Evolutionary conservation across 768 basidiomycete genomes (phyloP), one percentile per base, ranked within the genome.

Genomic region (Psilocybe tampanensis): DNA sequence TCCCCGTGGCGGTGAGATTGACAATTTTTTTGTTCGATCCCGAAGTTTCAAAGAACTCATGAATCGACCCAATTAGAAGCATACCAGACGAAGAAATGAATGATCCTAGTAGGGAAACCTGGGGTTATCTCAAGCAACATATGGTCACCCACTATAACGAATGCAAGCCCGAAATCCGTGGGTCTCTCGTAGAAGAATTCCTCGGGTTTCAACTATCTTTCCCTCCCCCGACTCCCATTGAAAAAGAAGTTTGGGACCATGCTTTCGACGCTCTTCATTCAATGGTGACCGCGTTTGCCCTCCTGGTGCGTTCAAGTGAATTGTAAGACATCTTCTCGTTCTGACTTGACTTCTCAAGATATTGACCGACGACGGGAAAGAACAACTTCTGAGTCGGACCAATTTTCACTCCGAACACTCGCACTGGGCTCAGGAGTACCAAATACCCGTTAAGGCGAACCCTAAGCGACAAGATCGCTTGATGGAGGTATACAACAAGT

Each of bases 61-160:
- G 26, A 47, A 39, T 18, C 17, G 3, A 2, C 15, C 5, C 32
- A 8, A 39, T 19, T n/a, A 42, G 26, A 2, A 43, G 5, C 22
- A 29, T 18, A n/a, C 33, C 32, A 1, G 21, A 23, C 2, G 23
- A 8, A 22, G 21, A 8, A 9, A n/a, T n/a, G n/a, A n/a, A 17
- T 21, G 4, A 3, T 39, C 54, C 45, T 4, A 11, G 29, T 24
- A 56, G 19, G 21, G 53, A 58, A 44, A 63, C 59, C 1, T 60
- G 59, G 55, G 62, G 59, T 13, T 63, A 63, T 33, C 36, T 60
- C 32, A 62, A 62, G 34, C 55, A 59, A 19, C 61, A 62, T 42
- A 39, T 62, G 32, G 36, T 21, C 15, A 19, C n/a, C 17, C 61
- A 62, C 44, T 52, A 59, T 19, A 36, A 24, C 9, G 29, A 54